Percentiles rank a stretch among this genome's conserved stretches.
Conservation (phyloP, 768 basidiomycete species). For the Lactarius indigo region DNA sequence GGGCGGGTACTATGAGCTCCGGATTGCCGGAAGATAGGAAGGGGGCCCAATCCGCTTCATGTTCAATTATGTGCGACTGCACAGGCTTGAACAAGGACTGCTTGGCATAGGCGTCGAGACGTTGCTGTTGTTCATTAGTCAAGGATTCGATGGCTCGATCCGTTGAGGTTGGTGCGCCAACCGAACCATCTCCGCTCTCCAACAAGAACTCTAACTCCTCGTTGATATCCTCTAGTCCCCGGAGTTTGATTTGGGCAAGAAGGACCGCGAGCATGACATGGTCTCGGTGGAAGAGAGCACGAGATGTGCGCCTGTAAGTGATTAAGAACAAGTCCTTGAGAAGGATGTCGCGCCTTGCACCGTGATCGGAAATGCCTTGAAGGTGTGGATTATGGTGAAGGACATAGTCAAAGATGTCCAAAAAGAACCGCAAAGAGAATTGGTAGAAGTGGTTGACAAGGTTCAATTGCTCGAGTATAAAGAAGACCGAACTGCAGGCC, state of each 20-base stretch:
- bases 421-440: constrained; percentile 96
- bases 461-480: constrained; percentile 92
- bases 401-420: constrained; percentile 96
- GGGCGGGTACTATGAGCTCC: constrained; percentile 65
- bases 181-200: constrained; percentile 73
- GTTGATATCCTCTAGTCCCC: constrained; percentile 70
- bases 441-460: constrained; percentile 97
- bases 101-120: constrained; percentile 68
- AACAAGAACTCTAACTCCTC: constrained; percentile 92
- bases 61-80: constrained; percentile 53
- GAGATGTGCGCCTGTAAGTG: constrained; percentile 84
- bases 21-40: constrained; percentile 69
- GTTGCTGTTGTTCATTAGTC: constrained; percentile 61
- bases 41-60: constrained; percentile 63
- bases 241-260: constrained; percentile 83
- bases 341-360: constrained; percentile 71
- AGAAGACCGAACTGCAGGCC: constrained; percentile 95
- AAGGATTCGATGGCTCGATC: constrained; percentile 47
- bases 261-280: constrained; percentile 88
- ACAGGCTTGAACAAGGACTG: constrained; percentile 78
- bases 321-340: constrained; percentile 86
- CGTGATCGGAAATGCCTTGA: constrained; percentile 69
- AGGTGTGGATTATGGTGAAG: constrained; percentile 91
- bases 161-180: constrained; percentile 36
- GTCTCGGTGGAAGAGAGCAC: constrained; percentile 86